Evolutionary conservation across 2,329 filamentous ascomycete species (phyloP).

Genomic region (Aureobasidium subglaciale): DNA sequence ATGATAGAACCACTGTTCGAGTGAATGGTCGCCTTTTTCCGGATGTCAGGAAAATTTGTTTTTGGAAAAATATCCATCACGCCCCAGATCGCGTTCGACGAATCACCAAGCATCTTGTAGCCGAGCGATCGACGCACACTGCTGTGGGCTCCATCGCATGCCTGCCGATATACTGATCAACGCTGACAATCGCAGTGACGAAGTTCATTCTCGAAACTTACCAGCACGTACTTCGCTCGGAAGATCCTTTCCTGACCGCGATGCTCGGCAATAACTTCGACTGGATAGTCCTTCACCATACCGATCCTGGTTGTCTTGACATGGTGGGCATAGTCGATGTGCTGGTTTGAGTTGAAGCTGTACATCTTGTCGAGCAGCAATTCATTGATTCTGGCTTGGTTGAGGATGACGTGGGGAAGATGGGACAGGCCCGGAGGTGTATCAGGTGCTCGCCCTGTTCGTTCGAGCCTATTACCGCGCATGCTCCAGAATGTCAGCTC

Average conservation of each 20-base stretch:
- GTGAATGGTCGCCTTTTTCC: constrained; percentile 72
- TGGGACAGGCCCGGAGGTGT: constrained; percentile 41
- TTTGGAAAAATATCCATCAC: constrained; percentile 25
- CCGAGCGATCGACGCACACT: constrained; percentile 21
- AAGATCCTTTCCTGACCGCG: constrained; percentile 19
- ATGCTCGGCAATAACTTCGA: constrained; percentile 13
- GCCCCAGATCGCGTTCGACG: constrained; percentile 24
- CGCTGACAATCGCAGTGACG: background rate
- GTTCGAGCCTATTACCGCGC: constrained; percentile 32
- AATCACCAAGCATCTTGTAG: constrained; percentile 23
- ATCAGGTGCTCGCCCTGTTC: constrained; percentile 56
- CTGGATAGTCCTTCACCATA: constrained; percentile 18
- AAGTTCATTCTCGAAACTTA: background rate
- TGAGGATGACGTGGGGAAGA: constrained; percentile 58
- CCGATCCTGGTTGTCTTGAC: constrained; percentile 17
- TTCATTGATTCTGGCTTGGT: constrained; percentile 63
- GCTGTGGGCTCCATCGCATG: constrained; percentile 23
- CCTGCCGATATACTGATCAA: constrained; percentile 6
- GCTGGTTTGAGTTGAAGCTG: background rate
- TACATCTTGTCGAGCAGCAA: constrained; percentile 27
- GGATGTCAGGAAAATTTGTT: constrained; percentile 53
- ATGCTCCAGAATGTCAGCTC: constrained; percentile 49
- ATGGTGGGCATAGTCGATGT: background rate
- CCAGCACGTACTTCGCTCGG: constrained; percentile 20
- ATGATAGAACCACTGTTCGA: constrained; percentile 62